These are phyloP conservation scores for Quercus suber DNA, from an alignment of 306 rosid genomes.

Conservation along the genomic window DNA sequence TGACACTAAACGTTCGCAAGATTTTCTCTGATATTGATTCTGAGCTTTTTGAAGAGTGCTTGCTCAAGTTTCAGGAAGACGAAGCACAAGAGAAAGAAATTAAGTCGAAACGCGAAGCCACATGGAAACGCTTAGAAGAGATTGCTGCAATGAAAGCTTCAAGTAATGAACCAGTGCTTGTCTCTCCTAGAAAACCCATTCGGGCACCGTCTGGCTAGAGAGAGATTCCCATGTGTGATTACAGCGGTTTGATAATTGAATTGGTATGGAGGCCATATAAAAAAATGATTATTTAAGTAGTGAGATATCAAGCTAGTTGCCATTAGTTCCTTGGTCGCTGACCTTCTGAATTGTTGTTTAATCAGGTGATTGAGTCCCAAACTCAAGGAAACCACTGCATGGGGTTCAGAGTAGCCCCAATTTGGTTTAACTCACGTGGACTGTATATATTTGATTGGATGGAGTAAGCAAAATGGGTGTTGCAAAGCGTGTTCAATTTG, in stretches of 20 bases:
- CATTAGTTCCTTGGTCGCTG: conserved; percentile 19
- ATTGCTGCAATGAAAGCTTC: conserved; percentile 74
- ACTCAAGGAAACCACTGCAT: conserved; percentile 28
- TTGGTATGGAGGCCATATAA: conserved; percentile 17
- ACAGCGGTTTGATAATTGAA: conserved; percentile 14
- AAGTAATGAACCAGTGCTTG: conserved; percentile 71
- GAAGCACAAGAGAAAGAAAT: conserved; percentile 57
- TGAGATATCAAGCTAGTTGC: conserved; percentile 20
- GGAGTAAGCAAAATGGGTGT: conserved; percentile 38
- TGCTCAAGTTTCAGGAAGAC: conserved; percentile 65
- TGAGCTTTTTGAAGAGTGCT: conserved; percentile 75
- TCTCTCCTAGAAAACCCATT: conserved; percentile 55
- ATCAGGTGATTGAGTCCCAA: conserved; percentile 23
- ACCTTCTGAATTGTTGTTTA: conserved; percentile 2
- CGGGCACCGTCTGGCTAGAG: conserved; percentile 53
- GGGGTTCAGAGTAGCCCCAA: conserved; percentile 36
- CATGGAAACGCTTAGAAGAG: conserved; percentile 89
- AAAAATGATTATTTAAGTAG: conserved; percentile 17
- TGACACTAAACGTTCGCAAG: conserved; percentile 82
- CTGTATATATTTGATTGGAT: conserved; percentile 65
- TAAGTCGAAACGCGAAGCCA: conserved; percentile 52
- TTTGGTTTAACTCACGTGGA: conserved; percentile 31
- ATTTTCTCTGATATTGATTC: conserved; percentile 72
- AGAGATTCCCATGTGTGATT: conserved; percentile 6
- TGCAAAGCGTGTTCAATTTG: conserved; percentile 23